Conservation (phyloP, 2,329 filamentous ascomycete species). For the Fusarium sp. region DNA sequence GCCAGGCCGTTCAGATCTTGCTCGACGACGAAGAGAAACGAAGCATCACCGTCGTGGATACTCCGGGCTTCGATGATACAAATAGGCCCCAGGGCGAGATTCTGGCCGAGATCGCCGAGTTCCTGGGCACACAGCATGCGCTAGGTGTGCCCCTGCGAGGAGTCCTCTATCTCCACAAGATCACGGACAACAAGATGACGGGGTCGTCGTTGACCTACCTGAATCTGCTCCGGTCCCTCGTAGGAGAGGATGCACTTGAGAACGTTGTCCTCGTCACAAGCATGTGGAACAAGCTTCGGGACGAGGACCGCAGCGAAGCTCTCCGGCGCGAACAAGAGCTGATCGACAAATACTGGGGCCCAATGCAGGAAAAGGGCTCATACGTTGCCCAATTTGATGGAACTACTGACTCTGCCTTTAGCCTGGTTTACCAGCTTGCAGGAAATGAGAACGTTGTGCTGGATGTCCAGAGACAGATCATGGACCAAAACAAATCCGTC, state of each 20-base stretch:
- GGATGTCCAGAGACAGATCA: background rate
- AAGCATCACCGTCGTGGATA: background rate
- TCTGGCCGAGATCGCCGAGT: background rate
- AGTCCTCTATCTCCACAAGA: background rate
- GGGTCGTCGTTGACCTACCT: background rate
- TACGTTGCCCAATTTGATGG: background rate
- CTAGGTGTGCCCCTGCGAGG: background rate
- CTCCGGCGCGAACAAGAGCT: background rate
- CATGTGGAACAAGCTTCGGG: background rate
- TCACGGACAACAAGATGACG: background rate
- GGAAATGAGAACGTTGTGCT: background rate
- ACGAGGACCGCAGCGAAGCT: background rate
- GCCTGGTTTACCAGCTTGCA: background rate
- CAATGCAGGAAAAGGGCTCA: background rate
- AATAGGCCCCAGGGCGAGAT: no score
- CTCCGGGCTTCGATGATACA: background rate
- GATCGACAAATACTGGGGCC: background rate
- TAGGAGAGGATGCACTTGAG: background rate
- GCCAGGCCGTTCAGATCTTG: background rate
- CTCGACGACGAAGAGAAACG: background rate
- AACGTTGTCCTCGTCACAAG: background rate
- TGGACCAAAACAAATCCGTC: background rate
- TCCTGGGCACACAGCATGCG: background rate
- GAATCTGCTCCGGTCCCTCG: background rate
- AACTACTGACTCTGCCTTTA: background rate